phyloP scores from a whole-genome alignment of 352 stramenopile species.

The Phytopythium mirpurense region DNA sequence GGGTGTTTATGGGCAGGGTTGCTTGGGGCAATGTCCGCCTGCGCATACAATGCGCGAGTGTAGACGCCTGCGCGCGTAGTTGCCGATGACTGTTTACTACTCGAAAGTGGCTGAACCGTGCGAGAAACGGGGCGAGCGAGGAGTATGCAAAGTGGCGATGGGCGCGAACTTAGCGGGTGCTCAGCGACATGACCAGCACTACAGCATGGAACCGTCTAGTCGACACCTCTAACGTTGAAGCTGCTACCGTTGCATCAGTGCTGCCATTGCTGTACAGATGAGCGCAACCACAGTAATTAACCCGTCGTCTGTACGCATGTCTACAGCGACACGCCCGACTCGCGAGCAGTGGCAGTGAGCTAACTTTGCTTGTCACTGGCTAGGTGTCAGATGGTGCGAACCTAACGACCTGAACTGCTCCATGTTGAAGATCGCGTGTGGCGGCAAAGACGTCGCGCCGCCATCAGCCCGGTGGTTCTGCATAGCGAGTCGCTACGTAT shows the following conservation, averaged over 20 bases:
- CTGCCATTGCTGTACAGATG: too few species aligned
- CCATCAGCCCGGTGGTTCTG: slow-evolving; percentile 6
- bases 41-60: slow-evolving; percentile 2
- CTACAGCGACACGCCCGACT: too few species aligned
- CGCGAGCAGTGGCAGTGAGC: too few species aligned
- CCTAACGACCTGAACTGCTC: background rate
- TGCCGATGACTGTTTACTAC: background rate
- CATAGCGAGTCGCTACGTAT: too few species aligned
- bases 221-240: slow-evolving; percentile 3
- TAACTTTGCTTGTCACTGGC: too few species aligned
- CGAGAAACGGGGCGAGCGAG: slow-evolving; percentile 1
- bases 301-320: too few species aligned
- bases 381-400: background rate
- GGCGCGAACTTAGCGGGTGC: slow-evolving; percentile 2
- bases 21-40: too few species aligned
- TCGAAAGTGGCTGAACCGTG: background rate
- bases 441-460: slow-evolving; percentile 1
- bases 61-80: background rate
- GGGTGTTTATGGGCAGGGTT: background rate
- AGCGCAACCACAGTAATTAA: too few species aligned
- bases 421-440: slow-evolving; percentile 1
- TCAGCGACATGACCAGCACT: slow-evolving; percentile 1
- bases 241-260: background rate
- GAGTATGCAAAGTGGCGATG: slow-evolving; percentile 19
- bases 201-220: too few species aligned